Conservation (phyloP, 768 basidiomycete genomes). For the Boletus sensibilis region DNA sequence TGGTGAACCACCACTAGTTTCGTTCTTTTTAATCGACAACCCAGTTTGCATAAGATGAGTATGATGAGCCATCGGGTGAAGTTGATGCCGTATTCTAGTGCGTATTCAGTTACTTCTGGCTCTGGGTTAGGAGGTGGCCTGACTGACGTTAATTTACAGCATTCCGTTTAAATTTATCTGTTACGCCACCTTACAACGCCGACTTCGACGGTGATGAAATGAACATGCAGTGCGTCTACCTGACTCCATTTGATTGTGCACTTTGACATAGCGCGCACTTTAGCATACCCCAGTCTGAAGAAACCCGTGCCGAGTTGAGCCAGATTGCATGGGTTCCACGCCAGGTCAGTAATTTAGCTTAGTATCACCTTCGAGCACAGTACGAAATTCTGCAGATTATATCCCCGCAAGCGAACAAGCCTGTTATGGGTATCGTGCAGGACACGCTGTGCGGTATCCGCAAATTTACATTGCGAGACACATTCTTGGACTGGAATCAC, state of each 20-base stretch:
- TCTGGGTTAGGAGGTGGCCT: neutral
- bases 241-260: neutral
- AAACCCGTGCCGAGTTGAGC: constrained; percentile 95
- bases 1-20: constrained; percentile 11
- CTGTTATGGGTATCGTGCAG: constrained; percentile 99
- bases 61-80: constrained; percentile 99
- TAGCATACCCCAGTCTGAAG: constrained; percentile 96
- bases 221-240: constrained; percentile 94
- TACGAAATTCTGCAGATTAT: constrained; percentile 66
- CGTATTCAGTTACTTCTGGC: constrained; percentile 32
- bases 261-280: constrained; percentile 7
- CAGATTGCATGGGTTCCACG: constrained; percentile 99
- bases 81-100: constrained; percentile 97
- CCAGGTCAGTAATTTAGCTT: constrained; percentile 53
- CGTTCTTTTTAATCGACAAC: constrained; percentile 92
- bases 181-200: constrained; percentile 98
- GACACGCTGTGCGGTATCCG: constrained; percentile 97
- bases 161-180: constrained; percentile 96
- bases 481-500: constrained; percentile 91
- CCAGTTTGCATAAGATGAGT: constrained; percentile 99
- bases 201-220: constrained; percentile 99
- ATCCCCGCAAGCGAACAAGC: constrained; percentile 99
- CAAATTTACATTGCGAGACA: constrained; percentile 94
- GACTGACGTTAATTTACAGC: constrained; percentile 47
- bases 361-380: neutral